Conservation (phyloP, 768 basidiomycete genomes). For the Strobilomyces dryophilus region DNA sequence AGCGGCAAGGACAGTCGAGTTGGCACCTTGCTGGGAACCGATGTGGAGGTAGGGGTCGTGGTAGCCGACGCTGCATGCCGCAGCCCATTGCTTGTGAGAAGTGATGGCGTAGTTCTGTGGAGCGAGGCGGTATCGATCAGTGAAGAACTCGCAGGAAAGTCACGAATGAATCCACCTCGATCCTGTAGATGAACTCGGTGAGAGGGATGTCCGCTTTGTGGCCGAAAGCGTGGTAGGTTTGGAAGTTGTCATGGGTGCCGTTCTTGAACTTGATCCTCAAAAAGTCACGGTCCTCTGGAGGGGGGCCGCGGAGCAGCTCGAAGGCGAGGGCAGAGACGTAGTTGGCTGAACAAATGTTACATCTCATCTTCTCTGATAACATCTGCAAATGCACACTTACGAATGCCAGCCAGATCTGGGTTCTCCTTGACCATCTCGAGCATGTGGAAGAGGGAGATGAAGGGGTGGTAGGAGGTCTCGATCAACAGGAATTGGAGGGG, state of each 20-base stretch:
- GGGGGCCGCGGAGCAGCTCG: slow-evolving; percentile 72
- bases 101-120: slow-evolving; percentile 42
- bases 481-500: slow-evolving; percentile 76
- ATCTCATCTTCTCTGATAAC: slow-evolving; percentile 5
- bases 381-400: slow-evolving; percentile 39
- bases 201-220: slow-evolving; percentile 73
- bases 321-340: slow-evolving; percentile 71
- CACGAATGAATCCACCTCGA: slow-evolving; percentile 48
- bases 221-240: slow-evolving; percentile 69
- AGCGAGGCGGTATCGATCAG: not conserved
- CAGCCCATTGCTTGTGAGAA: slow-evolving; percentile 42
- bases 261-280: slow-evolving; percentile 84
- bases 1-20: slow-evolving; percentile 30
- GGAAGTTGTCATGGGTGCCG: slow-evolving; percentile 61
- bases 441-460: slow-evolving; percentile 84
- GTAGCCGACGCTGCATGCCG: slow-evolving; percentile 34
- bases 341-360: slow-evolving; percentile 46
- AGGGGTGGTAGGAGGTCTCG: slow-evolving; percentile 84
- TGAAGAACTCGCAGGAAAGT: not conserved
- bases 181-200: slow-evolving; percentile 81
- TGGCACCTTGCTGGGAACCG: slow-evolving; percentile 27
- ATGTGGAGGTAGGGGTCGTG: slow-evolving; percentile 32
- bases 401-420: slow-evolving; percentile 59
- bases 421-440: slow-evolving; percentile 55
- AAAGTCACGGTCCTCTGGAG: slow-evolving; percentile 76